phyloP scores from a whole-genome alignment of 2,329 filamentous ascomycete species.

The Lasiodiplodia hormozganensis region DNA sequence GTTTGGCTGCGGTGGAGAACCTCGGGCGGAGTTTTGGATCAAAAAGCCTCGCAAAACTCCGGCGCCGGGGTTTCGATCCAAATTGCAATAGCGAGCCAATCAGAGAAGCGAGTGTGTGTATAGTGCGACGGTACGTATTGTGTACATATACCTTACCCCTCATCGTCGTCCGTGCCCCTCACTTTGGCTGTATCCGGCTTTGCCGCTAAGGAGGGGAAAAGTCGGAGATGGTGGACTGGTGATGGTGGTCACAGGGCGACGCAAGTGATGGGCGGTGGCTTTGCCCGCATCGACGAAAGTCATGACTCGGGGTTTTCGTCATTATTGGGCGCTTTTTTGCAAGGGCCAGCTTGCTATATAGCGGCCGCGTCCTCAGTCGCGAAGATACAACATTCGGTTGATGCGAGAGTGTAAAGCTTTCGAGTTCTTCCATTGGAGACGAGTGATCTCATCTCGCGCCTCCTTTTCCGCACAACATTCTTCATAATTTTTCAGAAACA shows the following conservation, averaged over 20 bases:
- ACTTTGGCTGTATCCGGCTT: neutral
- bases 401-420: no score
- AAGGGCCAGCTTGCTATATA: no score
- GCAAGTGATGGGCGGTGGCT: neutral
- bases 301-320: no score
- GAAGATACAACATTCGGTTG: no score
- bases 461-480: no score
- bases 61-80: neutral
- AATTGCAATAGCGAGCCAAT: neutral
- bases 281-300: no score
- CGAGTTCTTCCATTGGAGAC: no score
- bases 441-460: no score
- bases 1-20: neutral
- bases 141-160: neutral
- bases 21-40: conserved; percentile 16
- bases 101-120: neutral
- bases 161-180: neutral
- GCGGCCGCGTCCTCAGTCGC: no score
- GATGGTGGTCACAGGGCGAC: neutral
- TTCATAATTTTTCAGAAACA: neutral
- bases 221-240: neutral
- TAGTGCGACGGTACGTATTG: neutral
- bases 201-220: neutral
- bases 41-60: neutral
- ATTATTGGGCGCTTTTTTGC: no score